These are phyloP conservation scores for Boletus pseudopeckii DNA, from an alignment of 768 basidiomycete genomes.

Conservation along the genomic window DNA sequence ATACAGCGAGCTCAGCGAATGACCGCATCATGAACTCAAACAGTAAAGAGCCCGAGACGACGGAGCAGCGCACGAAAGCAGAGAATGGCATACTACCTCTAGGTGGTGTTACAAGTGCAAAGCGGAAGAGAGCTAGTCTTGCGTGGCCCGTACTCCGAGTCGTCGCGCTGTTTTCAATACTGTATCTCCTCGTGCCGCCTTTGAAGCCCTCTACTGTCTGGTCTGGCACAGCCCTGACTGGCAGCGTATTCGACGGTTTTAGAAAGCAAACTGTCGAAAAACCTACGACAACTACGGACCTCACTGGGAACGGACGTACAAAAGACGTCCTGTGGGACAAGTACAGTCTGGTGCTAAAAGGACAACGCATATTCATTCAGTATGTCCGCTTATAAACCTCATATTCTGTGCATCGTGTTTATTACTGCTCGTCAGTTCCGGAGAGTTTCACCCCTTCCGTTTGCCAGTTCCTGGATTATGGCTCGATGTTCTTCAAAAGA, in stretches of 20 bases:
- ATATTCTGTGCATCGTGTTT: not conserved
- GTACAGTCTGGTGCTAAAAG: constrained; percentile 65
- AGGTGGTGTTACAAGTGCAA: not conserved
- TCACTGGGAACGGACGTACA: constrained; percentile 34
- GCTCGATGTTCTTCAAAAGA: constrained; percentile 79
- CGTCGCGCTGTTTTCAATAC: constrained; percentile 9
- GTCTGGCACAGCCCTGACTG: not conserved
- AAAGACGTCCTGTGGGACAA: constrained; percentile 56
- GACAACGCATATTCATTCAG: constrained; percentile 72
- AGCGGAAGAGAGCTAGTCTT: constrained; percentile 4
- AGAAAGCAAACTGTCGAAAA: not conserved
- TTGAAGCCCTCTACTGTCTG: not conserved
- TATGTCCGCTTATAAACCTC: constrained; percentile 34
- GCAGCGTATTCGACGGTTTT: not conserved
- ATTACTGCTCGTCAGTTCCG: constrained; percentile 48
- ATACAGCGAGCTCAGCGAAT: not conserved
- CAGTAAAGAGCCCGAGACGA: not conserved
- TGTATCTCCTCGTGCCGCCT: constrained; percentile 19
- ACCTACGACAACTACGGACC: not conserved
- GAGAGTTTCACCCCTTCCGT: constrained; percentile 83
- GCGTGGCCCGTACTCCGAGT: constrained; percentile 11
- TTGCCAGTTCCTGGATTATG: constrained; percentile 77
- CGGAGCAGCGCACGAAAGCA: not conserved
- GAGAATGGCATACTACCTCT: constrained; percentile 3
- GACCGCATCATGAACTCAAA: constrained; percentile 3